Base-by-base conservation (phyloP, 495 filamentous ascomycete genomes). In the Neurospora cerealis region DNA sequence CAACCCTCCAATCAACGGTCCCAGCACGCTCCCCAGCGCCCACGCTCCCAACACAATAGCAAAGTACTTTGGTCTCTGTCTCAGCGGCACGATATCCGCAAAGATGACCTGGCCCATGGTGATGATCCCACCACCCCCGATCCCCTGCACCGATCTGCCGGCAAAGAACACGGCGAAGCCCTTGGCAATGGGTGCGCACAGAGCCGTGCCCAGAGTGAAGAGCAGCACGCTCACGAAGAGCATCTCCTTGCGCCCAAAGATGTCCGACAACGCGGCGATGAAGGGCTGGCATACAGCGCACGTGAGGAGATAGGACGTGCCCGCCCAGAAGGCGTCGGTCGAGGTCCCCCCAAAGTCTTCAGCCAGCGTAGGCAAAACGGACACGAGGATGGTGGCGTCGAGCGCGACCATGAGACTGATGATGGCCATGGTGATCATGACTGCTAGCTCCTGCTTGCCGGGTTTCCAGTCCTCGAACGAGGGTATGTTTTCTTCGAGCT, bases 121-220 rank as follows among this genome's bases (percentile, higher is more conserved):
- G 32, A 96, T 88, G 72, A 96, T 87, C 2, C 94, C 94, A 70
- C 93, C 93, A 44, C 92, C 93, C 4, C 93, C 94, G 21, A 92
- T 83, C 62, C 94, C 94, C 78, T 97, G 94, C 66, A 97, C 83
- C 0, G 91, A 89, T 76, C 94, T 85, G 9, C 93, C 94, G 0
- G 88, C 87, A 54, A 97, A 87, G 70, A 97, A 86, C 85, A 93
- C 92, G 1, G 79, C 74, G 37, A 85, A 83, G 71, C 72, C 76
- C 17, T 79, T 80, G 17, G 85, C 80, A 34, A 76, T 73, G 62
- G 24, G 78, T 19, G 83, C 83, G 44, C 83, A 83, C 1, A 87
- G 76, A 3, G 84, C 74, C 3, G 84, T 83, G 3, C 87, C 88
- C 21, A 85, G n/a, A 39, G 80, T 73, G 78, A 85, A 84, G 75